Base-by-base conservation (phyloP, 306 rosid species). In the Parietaria judaica region DNA sequence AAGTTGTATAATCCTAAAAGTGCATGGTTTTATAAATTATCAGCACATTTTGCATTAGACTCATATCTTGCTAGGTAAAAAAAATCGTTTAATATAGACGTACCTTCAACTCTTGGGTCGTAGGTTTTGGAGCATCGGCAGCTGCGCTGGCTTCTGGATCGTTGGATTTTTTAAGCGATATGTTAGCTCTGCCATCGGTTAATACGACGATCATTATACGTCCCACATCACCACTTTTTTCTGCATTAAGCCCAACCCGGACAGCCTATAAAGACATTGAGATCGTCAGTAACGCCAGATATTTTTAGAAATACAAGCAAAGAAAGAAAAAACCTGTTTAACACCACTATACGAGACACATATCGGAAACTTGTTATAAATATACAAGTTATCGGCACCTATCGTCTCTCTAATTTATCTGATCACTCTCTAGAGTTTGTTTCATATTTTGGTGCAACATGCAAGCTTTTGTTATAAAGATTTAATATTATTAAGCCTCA, bases 101-200 rank as follows among this genome's bases (percentile, higher is more conserved):
- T 80, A 88, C 96, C 98, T 91, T 91, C 78, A 91, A 79, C 68
- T 91, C 96, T 71, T 91, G 81, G 0, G 80, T 52, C 37, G 98
- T 76, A 75, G 98, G 96, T 78, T 76, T 83, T 58, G 98, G 94
- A 54, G 80, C 68, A 64, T 91, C 98, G 16, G 81, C 62, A 2
- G 84, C 60, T 3, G 81, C 86, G 37, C 76, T 82, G 48, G 88
- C 86, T 75, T 88, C 95, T 49, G 96, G 98, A 73, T 91, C 90
- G 64, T 66, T 88, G 64, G 98, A 91, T 73, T 86, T 81, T 80
- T 91, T 85, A 45, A 91, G 79, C 31, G 98, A 83, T 80, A 91
- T 91, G 66, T 91, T 91, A 74, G 98, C 98, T 79, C 98, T 79
- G 50, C 98, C 98, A 72, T 91, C 96, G 4, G 96, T 91, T 50